Evolutionary conservation across 495 filamentous ascomycete genomes (phyloP), one percentile per base, ranked within the genome.

Genomic region (Copromyces sp.): DNA sequence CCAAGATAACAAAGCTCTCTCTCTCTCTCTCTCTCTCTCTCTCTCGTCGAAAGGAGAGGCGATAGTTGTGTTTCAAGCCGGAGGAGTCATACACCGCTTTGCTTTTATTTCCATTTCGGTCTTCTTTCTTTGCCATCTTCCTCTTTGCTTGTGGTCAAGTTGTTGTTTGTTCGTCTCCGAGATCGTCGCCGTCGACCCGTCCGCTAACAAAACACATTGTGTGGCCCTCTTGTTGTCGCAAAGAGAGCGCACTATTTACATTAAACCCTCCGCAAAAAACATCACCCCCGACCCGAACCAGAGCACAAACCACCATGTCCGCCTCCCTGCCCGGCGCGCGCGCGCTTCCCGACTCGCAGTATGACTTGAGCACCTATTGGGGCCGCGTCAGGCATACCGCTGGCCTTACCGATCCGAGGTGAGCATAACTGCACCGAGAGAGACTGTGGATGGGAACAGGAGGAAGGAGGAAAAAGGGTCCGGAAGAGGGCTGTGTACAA

Each of bases 391-490:
- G 88, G 79, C 95, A 99, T 83, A 90, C 94, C 4, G 92, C 91
- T 14, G 90, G 95, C 77, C 89, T 99, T 74, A 90, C 94, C 79
- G 95, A 99, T 85, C 95, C 95, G 74, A 95, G 94, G 95, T 99
- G 86, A 90, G 91, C 81, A 76, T 70, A 70, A 72, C 29, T 14
- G 3, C 7, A 65, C 6, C 6, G 7, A 35, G 3, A 65, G 7
- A 35, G 3, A 65, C 73, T 20, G 9, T 39, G 70, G 39, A 72
- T 69, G 71, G 32, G 47, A 24, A 16, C 5, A 69, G 38, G 20
- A 47, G 32, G 16, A 20, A 20, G 39, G 29, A 12, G 37, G 4
- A 14, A 69, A 16, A 9, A 17, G 17, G 69, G 70, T 3, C n/a
- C 70, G 71, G 39, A 70, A 47, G 11, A 53, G 17, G 44, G 69